Evolutionary conservation across 164 flowering plant genomes (phyloP), one percentile per base, ranked within the genome.

Genomic region (Umbellularia californica): DNA sequence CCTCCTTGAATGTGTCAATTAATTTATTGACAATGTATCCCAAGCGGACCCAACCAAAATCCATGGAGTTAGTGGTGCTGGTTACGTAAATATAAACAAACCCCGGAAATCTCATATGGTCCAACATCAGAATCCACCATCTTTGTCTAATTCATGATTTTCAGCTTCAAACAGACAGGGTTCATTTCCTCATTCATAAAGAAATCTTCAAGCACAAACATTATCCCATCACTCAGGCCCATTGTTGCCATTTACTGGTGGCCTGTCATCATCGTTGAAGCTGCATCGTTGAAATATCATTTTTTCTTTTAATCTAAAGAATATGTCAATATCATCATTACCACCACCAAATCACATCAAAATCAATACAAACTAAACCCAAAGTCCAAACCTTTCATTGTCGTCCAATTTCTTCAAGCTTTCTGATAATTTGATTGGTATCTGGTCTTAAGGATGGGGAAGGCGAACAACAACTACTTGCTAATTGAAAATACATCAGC

Each of bases 391-490:
- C 47, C 19, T 22, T 30, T 78, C 79, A 87, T 51, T 79, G 84
- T 15, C 85, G 84, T 19, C 87, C 88, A 55, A 96, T 88, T 73
- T 91, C 91, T 81, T 91, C 93, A 69, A 96, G 91, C 87, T 88
- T 91, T 72, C 81, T 72, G 9, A 89, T 77, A 9, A 94, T 82
- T 83, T 91, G 97, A 76, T 84, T 90, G 69, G 80, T 81, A 58
- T 75, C 80, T 2, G 98, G 98, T 78, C 99, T 87, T 63, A 94
- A 86, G 51, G 90, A 79, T 33, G 97, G 91, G 1, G 95, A 88
- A 52, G 95, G 92, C 28, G 98, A 90, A 77, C 99, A 96, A 80
- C 98, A 94, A 76, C 94, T 84, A 90, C 92, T 89, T 1, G 97
- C 97, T 30, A 96, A 90, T 81, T 88, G 93, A 81, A 93, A 88